phyloP scores from a whole-genome alignment of 2,329 filamentous ascomycete genomes.

The Ophiostoma piceae region DNA sequence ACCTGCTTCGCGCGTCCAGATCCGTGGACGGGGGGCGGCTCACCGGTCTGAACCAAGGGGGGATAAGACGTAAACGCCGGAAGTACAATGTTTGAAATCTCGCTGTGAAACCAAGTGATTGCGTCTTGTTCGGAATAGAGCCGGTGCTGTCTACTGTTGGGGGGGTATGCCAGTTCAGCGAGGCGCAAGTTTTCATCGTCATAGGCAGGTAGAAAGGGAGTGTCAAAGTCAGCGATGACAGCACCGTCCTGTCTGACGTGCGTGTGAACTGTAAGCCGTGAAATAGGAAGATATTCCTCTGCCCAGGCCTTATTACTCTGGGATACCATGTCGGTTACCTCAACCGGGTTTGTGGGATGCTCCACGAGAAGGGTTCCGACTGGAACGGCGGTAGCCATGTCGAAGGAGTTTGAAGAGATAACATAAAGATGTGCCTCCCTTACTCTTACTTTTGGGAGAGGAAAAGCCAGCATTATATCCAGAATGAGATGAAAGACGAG shows the following conservation, averaged over 20 bases:
- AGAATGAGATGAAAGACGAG: too few relatives aligned
- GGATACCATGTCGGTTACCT: background rate
- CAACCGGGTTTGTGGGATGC: background rate
- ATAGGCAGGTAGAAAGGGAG: background rate
- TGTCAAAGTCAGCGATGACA: background rate
- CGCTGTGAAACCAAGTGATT: background rate
- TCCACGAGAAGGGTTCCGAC: background rate
- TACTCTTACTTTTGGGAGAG: too few relatives aligned
- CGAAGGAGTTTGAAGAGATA: background rate
- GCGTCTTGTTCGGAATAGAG: background rate
- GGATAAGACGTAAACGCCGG: background rate
- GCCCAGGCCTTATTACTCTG: background rate
- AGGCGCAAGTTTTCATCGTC: background rate
- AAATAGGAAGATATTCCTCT: background rate
- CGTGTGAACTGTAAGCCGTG: background rate
- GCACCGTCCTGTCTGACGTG: background rate
- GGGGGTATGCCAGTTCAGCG: background rate
- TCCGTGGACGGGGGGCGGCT: background rate
- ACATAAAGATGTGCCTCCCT: too few relatives aligned
- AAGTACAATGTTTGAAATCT: background rate
- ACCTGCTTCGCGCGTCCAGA: background rate
- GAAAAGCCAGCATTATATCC: too few relatives aligned
- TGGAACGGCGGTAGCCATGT: background rate
- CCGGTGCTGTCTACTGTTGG: background rate
- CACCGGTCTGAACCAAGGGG: background rate